Base-by-base conservation (phyloP, 768 basidiomycete species). In the Termitomyces bulborhizus region DNA sequence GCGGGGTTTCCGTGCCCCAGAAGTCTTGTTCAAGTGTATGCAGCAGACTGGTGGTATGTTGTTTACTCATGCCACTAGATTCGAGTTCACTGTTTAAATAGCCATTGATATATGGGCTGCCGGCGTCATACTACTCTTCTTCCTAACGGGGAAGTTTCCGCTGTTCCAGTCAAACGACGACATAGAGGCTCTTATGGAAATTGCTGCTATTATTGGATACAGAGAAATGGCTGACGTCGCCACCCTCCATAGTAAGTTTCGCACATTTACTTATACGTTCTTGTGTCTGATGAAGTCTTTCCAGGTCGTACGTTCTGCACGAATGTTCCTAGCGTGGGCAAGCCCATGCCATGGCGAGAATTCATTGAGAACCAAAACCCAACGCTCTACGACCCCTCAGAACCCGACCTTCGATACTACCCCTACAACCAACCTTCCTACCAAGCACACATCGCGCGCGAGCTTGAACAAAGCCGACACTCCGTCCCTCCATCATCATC, bases 61-160 rank as follows among this genome's bases (percentile, higher is more conserved):
- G 42, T 34, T 18, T 32, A 9, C 43, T 11, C 46, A 18, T 12
- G 46, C 45, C 34, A 26, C 31, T 54, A 56, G 21, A 21, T 13
- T 49, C 26, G 40, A 31, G 18, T 31, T 56, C 21, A 58, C 49
- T 15, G 51, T 39, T 55, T 31, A 43, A 34, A 15, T 65, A 99
- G 97, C 96, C 1, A 88, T 98, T 65, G 97, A 99, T 62, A 82
- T 98, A 45, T 99, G 97, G 97, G 88, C 95, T 0, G 91, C 84
- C 6, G 97, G 97, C 0, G 85, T 87, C 64, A 97, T 98, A 51
- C 71, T 99, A 0, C 78, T 98, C 6, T 95, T 95, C 72, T 95
- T 98, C 73, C 76, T 99, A 36, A 87, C 86, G 0, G 81, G 84
- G 43, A 97, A 96, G 62, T 99, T 98, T 65, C 97, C 97, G 1